Evolutionary conservation across 495 filamentous ascomycete genomes (phyloP), one percentile per base, ranked within the genome.

Genomic region (Aspergillus indologenus): DNA sequence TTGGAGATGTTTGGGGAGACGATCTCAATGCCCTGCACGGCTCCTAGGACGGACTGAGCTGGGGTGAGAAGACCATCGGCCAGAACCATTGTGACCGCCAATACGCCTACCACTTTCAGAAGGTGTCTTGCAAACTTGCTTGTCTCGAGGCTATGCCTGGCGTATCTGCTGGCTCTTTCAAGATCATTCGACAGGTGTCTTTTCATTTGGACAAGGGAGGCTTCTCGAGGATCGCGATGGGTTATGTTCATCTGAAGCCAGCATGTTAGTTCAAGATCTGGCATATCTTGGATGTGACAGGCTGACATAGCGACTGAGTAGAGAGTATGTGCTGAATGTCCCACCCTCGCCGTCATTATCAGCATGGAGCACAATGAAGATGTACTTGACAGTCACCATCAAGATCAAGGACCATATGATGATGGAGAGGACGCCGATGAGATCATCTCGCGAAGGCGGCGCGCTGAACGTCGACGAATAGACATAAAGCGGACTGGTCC

Each of bases 271-370:
- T 60, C 31, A 60, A 42, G 19, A 4, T 22, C 11, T 22, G 8
- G 5, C 5, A 11, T 40, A 2, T 40, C 34, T 40, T 1, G 18
- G n/a, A 12, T 23, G 11, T 29, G 48, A 26, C 8, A 11, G 2
- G 73, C 78, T 68, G 74, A 86, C 87, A 73, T 84, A 90, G 65
- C 87, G 76, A 1, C 86, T 84, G 1, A 91, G 76, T n/a, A 91
- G 70, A 17, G 84, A 84, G 66, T 90, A 91, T 20, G 83, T 78
- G 46, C 81, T 84, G 64, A 91, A 91, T 1, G 88, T 91, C 49
- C 89, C 88, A 7, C 88, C 88, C 68, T 91, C 88, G 34, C 88
- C 88, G 56, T 90, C 86, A 66, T 90, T 87, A 70, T 91, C 88
- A 21, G 87, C 87, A 22, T 72, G 73, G 20, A 91, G 75, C 24